Conservation (phyloP, 768 basidiomycete species). For the Suillus alpinus region DNA sequence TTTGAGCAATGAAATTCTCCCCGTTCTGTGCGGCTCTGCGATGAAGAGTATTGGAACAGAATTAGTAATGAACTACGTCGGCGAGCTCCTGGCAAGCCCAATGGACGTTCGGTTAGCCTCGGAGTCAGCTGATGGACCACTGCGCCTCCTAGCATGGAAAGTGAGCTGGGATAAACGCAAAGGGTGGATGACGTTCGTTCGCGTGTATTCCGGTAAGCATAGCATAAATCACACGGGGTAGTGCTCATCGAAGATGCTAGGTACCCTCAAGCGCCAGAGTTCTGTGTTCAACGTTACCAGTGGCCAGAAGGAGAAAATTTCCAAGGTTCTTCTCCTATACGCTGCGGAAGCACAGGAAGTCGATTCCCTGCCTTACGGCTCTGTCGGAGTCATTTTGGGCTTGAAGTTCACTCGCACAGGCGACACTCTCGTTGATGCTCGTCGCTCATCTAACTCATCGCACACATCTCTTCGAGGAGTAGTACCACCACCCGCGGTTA, state of each 20-base stretch:
- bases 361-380: constrained; percentile 74
- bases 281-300: constrained; percentile 62
- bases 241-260: constrained; percentile 22
- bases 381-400: constrained; percentile 82
- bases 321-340: constrained; percentile 76
- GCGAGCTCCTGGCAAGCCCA: constrained; percentile 77
- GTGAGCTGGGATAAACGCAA: constrained; percentile 78
- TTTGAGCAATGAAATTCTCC: constrained; percentile 62
- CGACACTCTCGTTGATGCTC: constrained; percentile 70
- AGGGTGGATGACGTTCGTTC: constrained; percentile 93
- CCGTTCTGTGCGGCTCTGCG: constrained; percentile 83
- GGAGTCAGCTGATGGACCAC: constrained; percentile 44
- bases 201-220: constrained; percentile 77
- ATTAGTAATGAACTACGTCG: constrained; percentile 76
- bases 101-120: constrained; percentile 54
- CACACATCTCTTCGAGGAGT: constrained; percentile 57
- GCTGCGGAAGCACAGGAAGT: constrained; percentile 77
- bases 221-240: not conserved
- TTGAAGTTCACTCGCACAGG: constrained; percentile 84
- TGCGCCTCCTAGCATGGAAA: constrained; percentile 82
- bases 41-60: constrained; percentile 80
- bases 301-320: constrained; percentile 67
- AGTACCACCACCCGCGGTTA: constrained; percentile 76
- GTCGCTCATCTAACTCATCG: constrained; percentile 32
- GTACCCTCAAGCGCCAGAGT: constrained; percentile 64